phyloP scores from a whole-genome alignment of 192 early-diverging fungal species.

The Umbelopsis sp. region DNA sequence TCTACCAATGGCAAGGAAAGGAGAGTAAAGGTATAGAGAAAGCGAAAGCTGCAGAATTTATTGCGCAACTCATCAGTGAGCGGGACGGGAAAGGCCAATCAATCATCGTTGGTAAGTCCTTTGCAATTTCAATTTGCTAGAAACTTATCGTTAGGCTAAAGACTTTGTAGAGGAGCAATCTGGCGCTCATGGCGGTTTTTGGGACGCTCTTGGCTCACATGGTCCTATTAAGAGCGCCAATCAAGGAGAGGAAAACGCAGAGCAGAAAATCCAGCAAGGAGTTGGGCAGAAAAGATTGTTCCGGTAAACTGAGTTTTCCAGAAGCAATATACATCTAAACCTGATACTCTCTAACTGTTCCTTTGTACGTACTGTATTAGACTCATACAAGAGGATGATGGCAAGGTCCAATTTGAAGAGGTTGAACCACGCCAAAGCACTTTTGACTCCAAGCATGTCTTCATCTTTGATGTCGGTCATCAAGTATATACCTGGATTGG shows the following conservation, averaged over 20 bases:
- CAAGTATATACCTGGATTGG: slow-evolving; percentile 69
- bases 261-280: slow-evolving; percentile 16
- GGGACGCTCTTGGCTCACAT: slow-evolving; percentile 65
- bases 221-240: slow-evolving; percentile 59
- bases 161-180: slow-evolving; percentile 56
- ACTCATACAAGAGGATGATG: neutral
- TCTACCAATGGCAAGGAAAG: slow-evolving; percentile 74
- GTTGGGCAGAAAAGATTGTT: slow-evolving; percentile 1
- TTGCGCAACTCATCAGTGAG: slow-evolving; percentile 60
- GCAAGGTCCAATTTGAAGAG: slow-evolving; percentile 51
- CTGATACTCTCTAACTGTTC: neutral
- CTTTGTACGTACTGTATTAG: neutral
- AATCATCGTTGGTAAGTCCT: slow-evolving; percentile 62
- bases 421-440: slow-evolving; percentile 53
- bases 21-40: slow-evolving; percentile 65
- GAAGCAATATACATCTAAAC: neutral
- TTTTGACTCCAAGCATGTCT: slow-evolving; percentile 68
- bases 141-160: neutral
- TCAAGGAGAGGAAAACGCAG: slow-evolving; percentile 35
- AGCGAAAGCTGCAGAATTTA: slow-evolving; percentile 70
- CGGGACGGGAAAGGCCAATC: slow-evolving; percentile 60
- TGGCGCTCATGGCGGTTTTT: slow-evolving; percentile 59
- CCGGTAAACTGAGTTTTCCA: neutral
- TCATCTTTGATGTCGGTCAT: slow-evolving; percentile 64
- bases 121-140: no score